A percentile compares a stretch with the other conserved stretches of the same genome.
Conservation (phyloP, 2,329 filamentous ascomycete genomes). For the Diaporthe velutina region DNA sequence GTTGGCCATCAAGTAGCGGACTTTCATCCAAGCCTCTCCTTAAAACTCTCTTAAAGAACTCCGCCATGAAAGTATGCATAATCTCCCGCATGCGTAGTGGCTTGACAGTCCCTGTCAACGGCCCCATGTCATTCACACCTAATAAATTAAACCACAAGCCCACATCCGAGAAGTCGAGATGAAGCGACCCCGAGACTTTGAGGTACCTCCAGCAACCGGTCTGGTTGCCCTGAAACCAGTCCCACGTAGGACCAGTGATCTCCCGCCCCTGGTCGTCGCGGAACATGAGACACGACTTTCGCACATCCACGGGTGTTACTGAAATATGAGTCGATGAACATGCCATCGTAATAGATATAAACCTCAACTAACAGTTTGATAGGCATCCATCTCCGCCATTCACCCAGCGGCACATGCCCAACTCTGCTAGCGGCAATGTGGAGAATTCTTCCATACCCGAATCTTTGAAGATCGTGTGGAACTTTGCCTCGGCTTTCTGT, state of each 20-base stretch:
- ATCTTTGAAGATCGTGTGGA: neutral
- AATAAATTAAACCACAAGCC: neutral
- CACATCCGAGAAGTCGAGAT: conserved; percentile 7
- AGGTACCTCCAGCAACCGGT: neutral
- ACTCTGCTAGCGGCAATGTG: neutral
- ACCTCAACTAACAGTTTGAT: neutral
- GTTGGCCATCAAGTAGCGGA: neutral
- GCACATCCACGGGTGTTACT: neutral
- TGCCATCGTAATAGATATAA: conserved; percentile 7
- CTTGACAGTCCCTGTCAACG: neutral
- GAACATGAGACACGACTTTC: neutral
- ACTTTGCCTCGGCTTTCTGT: neutral
- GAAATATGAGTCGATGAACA: neutral
- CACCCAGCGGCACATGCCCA: neutral
- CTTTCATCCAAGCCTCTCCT: neutral
- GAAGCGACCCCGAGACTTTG: neutral
- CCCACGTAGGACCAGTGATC: neutral
- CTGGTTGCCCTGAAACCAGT: neutral
- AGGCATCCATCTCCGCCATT: conserved; percentile 4
- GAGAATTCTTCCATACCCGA: neutral
- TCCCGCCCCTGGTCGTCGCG: neutral
- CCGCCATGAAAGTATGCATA: neutral
- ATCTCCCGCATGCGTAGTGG: neutral
- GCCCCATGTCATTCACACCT: neutral
- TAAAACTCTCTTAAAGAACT: neutral